Conservation (phyloP, 2,329 filamentous ascomycete genomes). For the Cryphonectria parasitica region DNA sequence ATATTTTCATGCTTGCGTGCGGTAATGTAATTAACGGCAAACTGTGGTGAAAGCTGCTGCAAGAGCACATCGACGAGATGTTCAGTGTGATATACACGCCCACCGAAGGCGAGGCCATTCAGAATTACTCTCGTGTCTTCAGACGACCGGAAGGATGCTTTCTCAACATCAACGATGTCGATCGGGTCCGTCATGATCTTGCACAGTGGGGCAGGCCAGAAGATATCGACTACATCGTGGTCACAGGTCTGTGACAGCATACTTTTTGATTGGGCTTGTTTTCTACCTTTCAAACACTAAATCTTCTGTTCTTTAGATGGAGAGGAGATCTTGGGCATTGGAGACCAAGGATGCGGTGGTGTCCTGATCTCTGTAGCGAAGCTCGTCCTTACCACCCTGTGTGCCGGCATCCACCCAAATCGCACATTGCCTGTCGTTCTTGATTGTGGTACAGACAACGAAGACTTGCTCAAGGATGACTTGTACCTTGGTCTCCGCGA, state of each 20-base stretch:
- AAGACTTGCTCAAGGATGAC: slow-evolving; percentile 72
- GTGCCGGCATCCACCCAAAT: slow-evolving; percentile 83
- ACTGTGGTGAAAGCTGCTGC: slow-evolving; percentile 59
- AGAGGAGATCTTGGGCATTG: slow-evolving; percentile 81
- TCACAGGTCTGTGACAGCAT: slow-evolving; percentile 63
- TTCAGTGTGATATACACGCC: slow-evolving; percentile 90
- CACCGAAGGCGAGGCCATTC: slow-evolving; percentile 86
- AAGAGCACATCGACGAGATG: slow-evolving; percentile 83
- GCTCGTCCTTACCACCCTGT: slow-evolving; percentile 79
- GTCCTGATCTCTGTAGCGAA: slow-evolving; percentile 86
- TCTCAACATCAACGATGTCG: slow-evolving; percentile 71
- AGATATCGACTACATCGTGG: slow-evolving; percentile 87
- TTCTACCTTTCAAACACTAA: too few relatives aligned
- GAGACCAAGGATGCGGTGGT: slow-evolving; percentile 84
- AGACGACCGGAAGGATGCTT: slow-evolving; percentile 80
- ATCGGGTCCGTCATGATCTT: slow-evolving; percentile 68
- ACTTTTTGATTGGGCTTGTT: not conserved
- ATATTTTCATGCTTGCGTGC: not conserved
- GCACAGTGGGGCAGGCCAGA: slow-evolving; percentile 70
- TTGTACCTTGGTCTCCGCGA: slow-evolving; percentile 78
- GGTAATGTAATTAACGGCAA: fast-evolving
- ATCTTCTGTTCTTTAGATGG: slow-evolving; percentile 47
- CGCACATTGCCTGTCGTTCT: slow-evolving; percentile 79
- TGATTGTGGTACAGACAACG: slow-evolving; percentile 85
- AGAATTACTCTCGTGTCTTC: slow-evolving; percentile 80